Percentiles rank a stretch among this genome's conserved stretches.
These are phyloP conservation scores for Neurospora discreta DNA, from an alignment of 495 filamentous ascomycete genomes.

Conservation along the genomic window DNA sequence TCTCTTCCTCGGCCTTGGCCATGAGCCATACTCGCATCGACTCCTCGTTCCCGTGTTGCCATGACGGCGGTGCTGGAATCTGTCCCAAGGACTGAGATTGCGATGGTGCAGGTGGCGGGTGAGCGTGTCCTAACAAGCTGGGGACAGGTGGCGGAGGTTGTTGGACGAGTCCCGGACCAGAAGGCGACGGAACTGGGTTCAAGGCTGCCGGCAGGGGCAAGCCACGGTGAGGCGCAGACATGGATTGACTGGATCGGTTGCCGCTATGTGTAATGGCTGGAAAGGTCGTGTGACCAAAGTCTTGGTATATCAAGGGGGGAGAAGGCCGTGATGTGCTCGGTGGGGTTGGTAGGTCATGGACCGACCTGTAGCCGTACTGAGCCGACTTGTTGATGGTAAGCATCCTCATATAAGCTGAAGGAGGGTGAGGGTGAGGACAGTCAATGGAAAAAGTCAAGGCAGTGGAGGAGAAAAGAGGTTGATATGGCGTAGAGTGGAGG, in stretches of 20 bases:
- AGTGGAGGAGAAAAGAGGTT: slow-evolving; percentile 6
- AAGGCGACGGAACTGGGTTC: slow-evolving; percentile 44
- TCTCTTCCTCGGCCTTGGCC: slow-evolving; percentile 82
- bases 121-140: slow-evolving; percentile 20
- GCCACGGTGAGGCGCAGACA: slow-evolving; percentile 65
- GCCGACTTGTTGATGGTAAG: slow-evolving; percentile 59
- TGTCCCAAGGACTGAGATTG: slow-evolving; percentile 36
- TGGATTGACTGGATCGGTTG: slow-evolving; percentile 38
- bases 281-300: slow-evolving; percentile 34
- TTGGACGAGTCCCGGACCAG: slow-evolving; percentile 13
- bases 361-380: slow-evolving; percentile 54
- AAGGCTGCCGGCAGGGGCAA: slow-evolving; percentile 66
- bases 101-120: slow-evolving; percentile 27
- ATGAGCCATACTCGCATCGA: slow-evolving; percentile 71
- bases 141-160: slow-evolving; percentile 15
- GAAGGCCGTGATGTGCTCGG: slow-evolving; percentile 49
- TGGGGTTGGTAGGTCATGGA: slow-evolving; percentile 59
- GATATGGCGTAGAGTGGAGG: neutral
- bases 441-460: slow-evolving; percentile 5
- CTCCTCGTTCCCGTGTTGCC: slow-evolving; percentile 68
- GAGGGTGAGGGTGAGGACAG: neutral
- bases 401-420: slow-evolving; percentile 35
- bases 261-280: slow-evolving; percentile 25
- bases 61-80: slow-evolving; percentile 58
- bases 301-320: slow-evolving; percentile 43